Conservation (phyloP, 2,329 filamentous ascomycete species). For the Microdochium trichocladiopsis region DNA sequence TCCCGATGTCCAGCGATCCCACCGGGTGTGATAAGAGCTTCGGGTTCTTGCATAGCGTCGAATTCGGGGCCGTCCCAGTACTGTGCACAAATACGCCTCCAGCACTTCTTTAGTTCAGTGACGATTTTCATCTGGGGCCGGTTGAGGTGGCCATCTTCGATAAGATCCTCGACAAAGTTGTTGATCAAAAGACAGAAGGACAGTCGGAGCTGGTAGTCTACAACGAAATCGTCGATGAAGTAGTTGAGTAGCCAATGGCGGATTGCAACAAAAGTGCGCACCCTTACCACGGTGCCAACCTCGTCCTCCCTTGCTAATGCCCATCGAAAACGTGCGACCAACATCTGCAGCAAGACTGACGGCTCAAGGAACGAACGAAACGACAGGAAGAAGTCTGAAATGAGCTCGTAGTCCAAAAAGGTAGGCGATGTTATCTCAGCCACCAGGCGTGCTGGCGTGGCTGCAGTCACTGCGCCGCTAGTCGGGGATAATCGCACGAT, state of each 20-base stretch:
- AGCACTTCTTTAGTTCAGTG: constrained; percentile 92
- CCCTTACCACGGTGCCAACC: constrained; percentile 85
- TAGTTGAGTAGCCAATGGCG: constrained; percentile 98
- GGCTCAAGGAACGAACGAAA: constrained; percentile 82
- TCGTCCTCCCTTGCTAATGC: constrained; percentile 75
- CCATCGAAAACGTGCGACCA: constrained; percentile 82
- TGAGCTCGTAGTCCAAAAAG: constrained; percentile 92
- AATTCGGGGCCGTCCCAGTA: constrained; percentile 80
- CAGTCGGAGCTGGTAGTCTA: constrained; percentile 64
- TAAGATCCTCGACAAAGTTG: constrained; percentile 48
- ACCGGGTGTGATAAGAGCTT: constrained; percentile 67
- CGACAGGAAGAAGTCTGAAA: constrained; percentile 97
- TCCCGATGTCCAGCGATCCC: constrained; percentile 60
- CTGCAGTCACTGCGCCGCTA: constrained; percentile 73
- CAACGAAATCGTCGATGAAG: constrained; percentile 88
- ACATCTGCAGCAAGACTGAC: constrained; percentile 69
- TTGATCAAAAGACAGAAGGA: constrained; percentile 81
- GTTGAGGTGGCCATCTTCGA: constrained; percentile 10
- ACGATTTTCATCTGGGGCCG: constrained; percentile 71
- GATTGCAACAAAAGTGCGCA: constrained; percentile 89
- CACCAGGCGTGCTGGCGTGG: constrained; percentile 83
- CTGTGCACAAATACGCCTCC: constrained; percentile 81
- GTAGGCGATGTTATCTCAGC: constrained; percentile 94
- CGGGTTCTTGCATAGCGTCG: constrained; percentile 50
- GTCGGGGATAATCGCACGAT: constrained; percentile 75